Evolutionary conservation across 768 basidiomycete genomes (phyloP), one percentile per base, ranked within the genome.

Genomic region (Fistulinella prunicolor): DNA sequence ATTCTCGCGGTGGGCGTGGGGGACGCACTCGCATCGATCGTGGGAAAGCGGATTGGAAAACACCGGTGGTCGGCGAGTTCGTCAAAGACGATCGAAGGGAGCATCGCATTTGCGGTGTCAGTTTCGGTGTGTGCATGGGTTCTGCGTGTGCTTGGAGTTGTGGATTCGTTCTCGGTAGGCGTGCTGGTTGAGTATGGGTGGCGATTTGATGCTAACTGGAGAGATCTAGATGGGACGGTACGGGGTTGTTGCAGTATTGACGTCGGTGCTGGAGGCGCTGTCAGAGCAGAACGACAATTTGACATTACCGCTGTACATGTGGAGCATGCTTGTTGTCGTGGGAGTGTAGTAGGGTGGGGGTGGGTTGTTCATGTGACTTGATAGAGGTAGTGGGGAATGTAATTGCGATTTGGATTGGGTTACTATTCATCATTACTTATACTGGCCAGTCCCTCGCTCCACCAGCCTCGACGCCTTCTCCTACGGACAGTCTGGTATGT

Each of bases 211-310:
- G 47, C 50, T 69, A 47, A 67, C 36, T 28, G 26, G n/a, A 39
- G 49, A 48, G 44, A 53, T 50, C 48, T 67, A 94, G 93, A 78
- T 78, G 38, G 54, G 70, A 38, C 76, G 83, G 21, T 98, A 94
- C 65, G 66, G 75, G 13, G 56, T 76, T 38, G 83, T 86, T 24
- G 76, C 84, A 23, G 66, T 69, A n/a, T 62, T 88, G 35, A 76
- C 88, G 4, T 82, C 83, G 3, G 65, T 90, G 36, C 75, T 98
- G 55, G 96, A 99, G 70, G 96, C 93, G 14, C 68, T 94, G 47
- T 92, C 91, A 17, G 86, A 86, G 62, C 96, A 99, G 70, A 98
- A 98, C 69, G 96, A 99, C 70, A 99, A 99, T 69, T 75, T 99
- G 56, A 92, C 90, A 35, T 73, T 99, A 53, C 95, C 96, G n/a